A percentile compares a stretch with the other conserved stretches of the same genome.
phyloP scores from a whole-genome alignment of 139 green algal species.

The Coelastrella sp. region DNA sequence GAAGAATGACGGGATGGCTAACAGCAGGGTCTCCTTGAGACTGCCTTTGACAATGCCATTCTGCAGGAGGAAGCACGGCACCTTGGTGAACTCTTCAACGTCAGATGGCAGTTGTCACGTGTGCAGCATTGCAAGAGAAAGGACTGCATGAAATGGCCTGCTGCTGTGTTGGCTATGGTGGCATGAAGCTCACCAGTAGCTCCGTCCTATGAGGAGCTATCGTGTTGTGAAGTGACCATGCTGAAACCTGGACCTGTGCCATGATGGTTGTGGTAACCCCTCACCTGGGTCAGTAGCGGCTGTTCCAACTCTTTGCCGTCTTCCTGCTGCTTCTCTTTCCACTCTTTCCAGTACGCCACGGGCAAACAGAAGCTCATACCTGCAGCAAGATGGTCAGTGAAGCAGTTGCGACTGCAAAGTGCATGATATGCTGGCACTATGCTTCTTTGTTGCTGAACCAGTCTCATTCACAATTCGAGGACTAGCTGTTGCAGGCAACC shows the following conservation, averaged over 20 bases:
- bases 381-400: conserved; percentile 19
- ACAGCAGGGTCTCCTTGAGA: conserved; percentile 65
- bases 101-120: background rate
- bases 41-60: conserved; percentile 37
- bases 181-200: no score
- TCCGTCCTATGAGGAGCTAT: background rate
- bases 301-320: conserved; percentile 37
- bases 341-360: conserved; percentile 66
- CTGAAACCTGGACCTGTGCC: background rate
- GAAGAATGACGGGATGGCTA: conserved; percentile 75
- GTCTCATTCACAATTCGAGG: background rate
- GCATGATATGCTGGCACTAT: no score
- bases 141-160: no score
- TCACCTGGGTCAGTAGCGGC: conserved; percentile 52
- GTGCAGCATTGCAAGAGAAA: background rate
- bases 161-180: no score
- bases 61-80: background rate
- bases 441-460: no score
- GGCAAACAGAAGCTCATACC: conserved; percentile 79
- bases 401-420: no score
- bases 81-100: background rate
- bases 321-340: conserved; percentile 35
- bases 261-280: background rate
- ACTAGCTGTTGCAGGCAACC: background rate
- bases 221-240: background rate